Percentiles rank a stretch among this genome's conserved stretches.
phyloP scores from a whole-genome alignment of 352 stramenopile genomes.

The Sclerospora graminicola region DNA sequence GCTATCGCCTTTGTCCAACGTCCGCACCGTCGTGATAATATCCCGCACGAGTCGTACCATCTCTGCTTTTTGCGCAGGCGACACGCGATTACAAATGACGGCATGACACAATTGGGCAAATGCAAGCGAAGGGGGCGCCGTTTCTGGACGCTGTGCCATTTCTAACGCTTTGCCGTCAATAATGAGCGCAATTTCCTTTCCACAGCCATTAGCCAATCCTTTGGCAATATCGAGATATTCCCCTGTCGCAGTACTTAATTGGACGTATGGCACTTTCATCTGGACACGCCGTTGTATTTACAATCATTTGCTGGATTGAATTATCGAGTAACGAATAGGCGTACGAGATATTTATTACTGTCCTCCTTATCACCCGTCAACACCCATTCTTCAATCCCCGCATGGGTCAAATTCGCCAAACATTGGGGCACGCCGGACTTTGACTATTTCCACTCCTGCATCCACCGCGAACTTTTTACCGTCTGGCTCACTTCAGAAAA shows the following conservation, averaged over 20 bases:
- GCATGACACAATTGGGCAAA: slow-evolving; percentile 59
- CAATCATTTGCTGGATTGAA: slow-evolving; percentile 67
- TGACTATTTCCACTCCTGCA: too few species aligned
- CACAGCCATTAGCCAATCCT: slow-evolving; percentile 22
- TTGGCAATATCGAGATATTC: slow-evolving; percentile 43
- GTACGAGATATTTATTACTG: slow-evolving; percentile 92
- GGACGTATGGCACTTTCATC: slow-evolving; percentile 47
- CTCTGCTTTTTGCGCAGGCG: slow-evolving; percentile 75
- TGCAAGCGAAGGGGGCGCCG: slow-evolving; percentile 41
- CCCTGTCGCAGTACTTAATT: slow-evolving; percentile 26
- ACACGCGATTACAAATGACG: slow-evolving; percentile 81
- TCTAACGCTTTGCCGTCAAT: slow-evolving; percentile 69
- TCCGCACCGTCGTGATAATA: slow-evolving; percentile 43
- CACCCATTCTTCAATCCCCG: slow-evolving; percentile 92
- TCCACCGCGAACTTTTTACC: too few species aligned
- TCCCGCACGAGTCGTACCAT: slow-evolving; percentile 64
- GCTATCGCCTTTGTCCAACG: slow-evolving; percentile 88
- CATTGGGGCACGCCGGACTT: slow-evolving; percentile 80
- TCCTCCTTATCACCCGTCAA: slow-evolving; percentile 94
- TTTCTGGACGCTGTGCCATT: slow-evolving; percentile 36
- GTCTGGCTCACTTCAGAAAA: too few species aligned
- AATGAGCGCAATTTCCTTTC: slow-evolving; percentile 47
- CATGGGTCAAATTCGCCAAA: slow-evolving; percentile 64
- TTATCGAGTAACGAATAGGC: slow-evolving; percentile 80
- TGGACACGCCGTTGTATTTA: slow-evolving; percentile 59